Percentiles rank a stretch among this genome's conserved stretches.
phyloP scores from a whole-genome alignment of 208 protist genomes.

The Angomonas deanei region DNA sequence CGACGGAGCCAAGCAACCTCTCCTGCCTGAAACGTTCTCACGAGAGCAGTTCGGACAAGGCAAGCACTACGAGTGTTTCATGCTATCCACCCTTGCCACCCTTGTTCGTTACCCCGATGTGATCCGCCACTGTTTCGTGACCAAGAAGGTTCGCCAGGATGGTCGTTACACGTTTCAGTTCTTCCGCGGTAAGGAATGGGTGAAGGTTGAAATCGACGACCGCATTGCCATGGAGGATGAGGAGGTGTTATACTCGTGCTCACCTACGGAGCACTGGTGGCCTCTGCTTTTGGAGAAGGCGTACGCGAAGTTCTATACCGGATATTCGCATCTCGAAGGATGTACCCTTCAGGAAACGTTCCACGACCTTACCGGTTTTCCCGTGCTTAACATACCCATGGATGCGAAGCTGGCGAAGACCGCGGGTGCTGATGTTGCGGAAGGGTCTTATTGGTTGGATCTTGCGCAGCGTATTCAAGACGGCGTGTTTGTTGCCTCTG shows the following conservation, averaged over 20 bases:
- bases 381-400: constrained; percentile 69
- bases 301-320: constrained; percentile 86
- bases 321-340: constrained; percentile 61
- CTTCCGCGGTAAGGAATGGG: constrained; percentile 64
- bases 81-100: constrained; percentile 62
- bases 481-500: constrained; percentile 50
- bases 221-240: constrained; percentile 44
- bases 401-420: constrained; percentile 52
- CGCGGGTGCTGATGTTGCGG: constrained; percentile 32
- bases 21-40: constrained; percentile 53
- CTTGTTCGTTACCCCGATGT: constrained; percentile 65
- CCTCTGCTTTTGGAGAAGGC: constrained; percentile 87
- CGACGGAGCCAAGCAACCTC: constrained; percentile 20
- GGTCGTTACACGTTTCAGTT: constrained; percentile 83
- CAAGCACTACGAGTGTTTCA: constrained; percentile 82
- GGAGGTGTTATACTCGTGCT: constrained; percentile 50
- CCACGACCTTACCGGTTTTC: constrained; percentile 73
- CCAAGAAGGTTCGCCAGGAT: constrained; percentile 67
- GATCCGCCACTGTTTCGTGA: constrained; percentile 80
- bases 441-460: constrained; percentile 37
- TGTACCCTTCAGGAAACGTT: constrained; percentile 71
- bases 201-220: constrained; percentile 82
- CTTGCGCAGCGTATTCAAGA: constrained; percentile 28
- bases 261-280: constrained; percentile 71
- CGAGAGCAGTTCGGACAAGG: constrained; percentile 77